A percentile compares a stretch with the other conserved stretches of the same genome.
Conservation (phyloP, 1,284 basidiomycete genomes). For the Marasmius fiardii region DNA sequence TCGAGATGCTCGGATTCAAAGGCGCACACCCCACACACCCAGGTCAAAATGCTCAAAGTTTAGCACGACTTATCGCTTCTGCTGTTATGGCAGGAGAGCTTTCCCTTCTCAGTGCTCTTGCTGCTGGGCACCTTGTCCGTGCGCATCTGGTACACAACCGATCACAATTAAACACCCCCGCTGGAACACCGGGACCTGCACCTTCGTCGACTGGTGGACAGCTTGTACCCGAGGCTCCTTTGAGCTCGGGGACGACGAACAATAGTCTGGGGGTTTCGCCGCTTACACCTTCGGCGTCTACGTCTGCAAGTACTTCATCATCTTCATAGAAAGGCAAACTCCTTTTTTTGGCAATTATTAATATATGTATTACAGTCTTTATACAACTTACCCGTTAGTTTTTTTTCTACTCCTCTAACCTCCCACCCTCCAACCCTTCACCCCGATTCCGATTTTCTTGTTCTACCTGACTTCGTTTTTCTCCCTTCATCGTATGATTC, state of each 20-base stretch:
- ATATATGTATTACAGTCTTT: too few relatives aligned
- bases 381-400: too few relatives aligned
- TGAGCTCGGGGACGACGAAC: not conserved
- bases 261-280: not conserved
- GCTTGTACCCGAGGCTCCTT: not conserved
- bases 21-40: conserved; percentile 84
- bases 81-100: conserved; percentile 96
- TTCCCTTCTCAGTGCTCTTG: conserved; percentile 84
- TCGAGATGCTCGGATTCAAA: conserved; percentile 88
- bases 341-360: too few relatives aligned
- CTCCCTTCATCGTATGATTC: too few relatives aligned
- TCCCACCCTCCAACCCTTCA: too few relatives aligned
- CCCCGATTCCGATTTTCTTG: too few relatives aligned
- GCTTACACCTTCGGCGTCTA: not conserved
- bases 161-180: conserved; percentile 66
- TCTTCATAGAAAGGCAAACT: too few relatives aligned
- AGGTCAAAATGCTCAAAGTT: conserved; percentile 82
- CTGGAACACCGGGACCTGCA: conserved; percentile 41
- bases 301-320: not conserved
- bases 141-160: conserved; percentile 89
- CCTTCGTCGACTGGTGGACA: not conserved
- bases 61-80: conserved; percentile 85
- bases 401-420: too few relatives aligned
- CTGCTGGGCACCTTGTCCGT: conserved; percentile 87
- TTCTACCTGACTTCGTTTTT: too few relatives aligned